Conservation (phyloP, 2,329 filamentous ascomycete species). For the Botrytis galanthina region DNA sequence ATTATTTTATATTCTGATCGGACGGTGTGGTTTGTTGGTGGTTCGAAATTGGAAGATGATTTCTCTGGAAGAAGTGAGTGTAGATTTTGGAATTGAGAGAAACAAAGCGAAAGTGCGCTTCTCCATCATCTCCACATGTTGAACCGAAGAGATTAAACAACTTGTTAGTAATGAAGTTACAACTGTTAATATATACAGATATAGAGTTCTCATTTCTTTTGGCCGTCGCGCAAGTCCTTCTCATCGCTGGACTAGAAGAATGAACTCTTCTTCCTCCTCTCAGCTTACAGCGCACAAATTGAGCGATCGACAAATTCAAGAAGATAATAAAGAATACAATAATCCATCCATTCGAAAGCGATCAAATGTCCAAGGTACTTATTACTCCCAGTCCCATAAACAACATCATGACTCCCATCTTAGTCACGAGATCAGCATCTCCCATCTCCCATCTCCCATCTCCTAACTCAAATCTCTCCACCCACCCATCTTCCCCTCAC, state of each 20-base stretch:
- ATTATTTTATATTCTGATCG: too few species aligned
- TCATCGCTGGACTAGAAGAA: not conserved
- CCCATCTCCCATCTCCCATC: too few species aligned
- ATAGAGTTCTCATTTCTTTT: not conserved
- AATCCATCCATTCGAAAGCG: not conserved
- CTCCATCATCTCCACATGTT: not conserved
- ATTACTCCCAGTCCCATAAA: too few species aligned
- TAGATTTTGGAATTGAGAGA: not conserved
- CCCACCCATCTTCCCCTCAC: too few species aligned
- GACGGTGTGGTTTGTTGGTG: too few species aligned
- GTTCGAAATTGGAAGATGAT: fast-evolving
- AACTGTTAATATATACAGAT: too few species aligned
- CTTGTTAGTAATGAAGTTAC: not conserved
- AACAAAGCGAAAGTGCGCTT: not conserved
- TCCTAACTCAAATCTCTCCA: not conserved
- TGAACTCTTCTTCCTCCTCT: too few species aligned
- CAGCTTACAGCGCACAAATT: not conserved
- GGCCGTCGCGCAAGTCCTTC: not conserved
- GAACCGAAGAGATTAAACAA: not conserved
- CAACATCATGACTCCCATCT: not conserved
- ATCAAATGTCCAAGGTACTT: not conserved
- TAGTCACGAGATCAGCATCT: too few species aligned
- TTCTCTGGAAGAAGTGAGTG: too few species aligned
- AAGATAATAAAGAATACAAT: not conserved
- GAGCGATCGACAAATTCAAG: too few species aligned